Evolutionary conservation across 2,329 filamentous ascomycete genomes (phyloP).

Genomic region (Monosporascus sp.): DNA sequence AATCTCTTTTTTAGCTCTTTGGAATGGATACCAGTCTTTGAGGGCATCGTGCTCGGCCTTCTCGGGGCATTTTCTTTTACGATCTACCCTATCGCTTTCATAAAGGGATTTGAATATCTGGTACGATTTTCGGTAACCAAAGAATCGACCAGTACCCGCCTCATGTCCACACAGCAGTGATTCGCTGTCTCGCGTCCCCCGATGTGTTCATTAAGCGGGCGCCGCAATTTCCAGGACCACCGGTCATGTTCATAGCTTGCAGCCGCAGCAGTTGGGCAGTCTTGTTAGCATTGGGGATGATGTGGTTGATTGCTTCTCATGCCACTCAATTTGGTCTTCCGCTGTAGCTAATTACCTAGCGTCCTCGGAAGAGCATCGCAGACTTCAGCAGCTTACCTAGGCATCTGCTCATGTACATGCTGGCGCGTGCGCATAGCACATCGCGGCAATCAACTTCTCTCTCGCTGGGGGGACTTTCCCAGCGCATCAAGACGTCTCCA

Average conservation of each 20-base stretch:
- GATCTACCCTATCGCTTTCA: slow-evolving; percentile 10
- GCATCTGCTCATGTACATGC: no score
- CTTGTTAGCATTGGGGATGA: no score
- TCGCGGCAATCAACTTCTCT: not conserved
- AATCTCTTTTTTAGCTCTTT: slow-evolving; percentile 9
- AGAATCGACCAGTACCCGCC: not conserved
- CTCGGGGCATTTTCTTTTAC: slow-evolving; percentile 6
- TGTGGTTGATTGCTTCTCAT: no score
- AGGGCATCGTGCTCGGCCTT: slow-evolving; percentile 10
- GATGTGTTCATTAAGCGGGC: not conserved
- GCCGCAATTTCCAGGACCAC: no score
- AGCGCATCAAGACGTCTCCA: slow-evolving; percentile 4
- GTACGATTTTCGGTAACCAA: not conserved
- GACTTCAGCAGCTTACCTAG: no score
- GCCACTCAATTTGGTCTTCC: no score
- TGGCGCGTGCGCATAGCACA: no score
- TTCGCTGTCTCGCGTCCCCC: not conserved
- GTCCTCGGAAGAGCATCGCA: no score
- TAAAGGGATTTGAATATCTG: slow-evolving; percentile 1
- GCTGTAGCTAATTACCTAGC: no score
- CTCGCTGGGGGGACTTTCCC: no score
- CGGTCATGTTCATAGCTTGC: no score
- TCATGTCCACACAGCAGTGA: not conserved
- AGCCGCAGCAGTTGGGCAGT: no score
- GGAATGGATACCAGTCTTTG: slow-evolving; percentile 13